A percentile compares a stretch with the other conserved stretches of the same genome.
These are phyloP conservation scores for Pyracantha coccinea DNA, from an alignment of 331 rosid species.

Conservation along the genomic window DNA sequence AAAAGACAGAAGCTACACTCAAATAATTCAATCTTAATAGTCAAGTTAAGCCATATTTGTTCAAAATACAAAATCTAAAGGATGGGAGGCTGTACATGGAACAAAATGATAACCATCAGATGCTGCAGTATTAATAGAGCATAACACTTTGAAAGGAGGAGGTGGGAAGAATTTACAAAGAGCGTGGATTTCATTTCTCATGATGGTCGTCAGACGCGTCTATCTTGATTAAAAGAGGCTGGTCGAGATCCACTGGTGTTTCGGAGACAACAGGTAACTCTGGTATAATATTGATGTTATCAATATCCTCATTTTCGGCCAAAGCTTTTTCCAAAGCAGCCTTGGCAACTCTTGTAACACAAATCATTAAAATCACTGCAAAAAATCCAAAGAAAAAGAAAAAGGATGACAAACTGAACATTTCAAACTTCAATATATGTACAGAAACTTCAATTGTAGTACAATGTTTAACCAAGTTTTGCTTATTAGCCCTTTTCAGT, in stretches of 20 bases:
- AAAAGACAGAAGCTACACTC: neutral
- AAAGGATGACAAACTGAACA: neutral
- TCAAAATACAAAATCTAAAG: neutral
- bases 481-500: neutral
- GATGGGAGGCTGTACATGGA: constrained; percentile 15
- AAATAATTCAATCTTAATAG: neutral
- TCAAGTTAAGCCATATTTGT: neutral
- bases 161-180: constrained; percentile 44
- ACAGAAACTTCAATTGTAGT: neutral
- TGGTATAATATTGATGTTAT: constrained; percentile 26
- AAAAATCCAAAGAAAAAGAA: constrained; percentile 17
- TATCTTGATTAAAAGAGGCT: constrained; percentile 77
- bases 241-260: constrained; percentile 42
- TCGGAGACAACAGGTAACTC: constrained; percentile 49
- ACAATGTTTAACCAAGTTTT: neutral
- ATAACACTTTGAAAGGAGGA: constrained; percentile 13
- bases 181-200: constrained; percentile 37
- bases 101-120: neutral
- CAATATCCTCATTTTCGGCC: constrained; percentile 68
- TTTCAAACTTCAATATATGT: neutral
- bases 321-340: constrained; percentile 83
- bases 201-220: constrained; percentile 42
- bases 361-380: constrained; percentile 71
- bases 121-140: constrained; percentile 4
- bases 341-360: constrained; percentile 85